Percentiles rank a stretch among this genome's conserved stretches.
Evolutionary conservation across 192 early-diverging fungal species (phyloP).

Genomic region (Coemansia sp.): DNA sequence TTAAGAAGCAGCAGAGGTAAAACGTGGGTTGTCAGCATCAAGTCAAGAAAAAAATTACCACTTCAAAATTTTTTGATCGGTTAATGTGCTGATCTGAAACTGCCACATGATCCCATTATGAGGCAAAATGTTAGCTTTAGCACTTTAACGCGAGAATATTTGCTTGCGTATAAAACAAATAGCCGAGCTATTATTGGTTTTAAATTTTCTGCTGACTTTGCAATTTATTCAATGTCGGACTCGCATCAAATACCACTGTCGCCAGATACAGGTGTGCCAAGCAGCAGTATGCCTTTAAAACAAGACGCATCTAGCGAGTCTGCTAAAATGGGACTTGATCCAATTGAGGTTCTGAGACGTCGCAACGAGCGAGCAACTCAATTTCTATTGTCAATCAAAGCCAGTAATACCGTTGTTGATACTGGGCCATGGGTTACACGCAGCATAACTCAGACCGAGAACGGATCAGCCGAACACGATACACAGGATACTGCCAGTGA

Average conservation of each 20-base stretch:
- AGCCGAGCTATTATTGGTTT: not conserved
- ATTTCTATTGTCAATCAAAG: constrained; percentile 36
- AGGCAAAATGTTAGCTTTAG: not conserved
- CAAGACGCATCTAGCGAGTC: not conserved
- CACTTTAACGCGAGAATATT: not conserved
- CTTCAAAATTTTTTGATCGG: not conserved
- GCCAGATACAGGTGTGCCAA: not conserved
- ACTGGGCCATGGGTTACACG: not conserved
- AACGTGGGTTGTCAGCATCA: not conserved
- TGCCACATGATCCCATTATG: not conserved
- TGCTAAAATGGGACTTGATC: not conserved
- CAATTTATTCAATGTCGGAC: not conserved
- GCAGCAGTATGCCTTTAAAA: not conserved
- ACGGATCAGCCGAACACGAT: not conserved
- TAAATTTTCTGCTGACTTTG: not conserved
- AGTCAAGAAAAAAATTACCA: not conserved
- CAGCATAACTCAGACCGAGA: not conserved
- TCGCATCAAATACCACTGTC: not conserved
- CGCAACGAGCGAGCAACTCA: constrained; percentile 37
- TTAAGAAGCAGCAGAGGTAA: not conserved
- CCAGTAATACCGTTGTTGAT: constrained; percentile 29
- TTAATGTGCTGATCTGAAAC: not conserved
- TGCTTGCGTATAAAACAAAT: not conserved
- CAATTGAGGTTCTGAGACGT: constrained; percentile 3
- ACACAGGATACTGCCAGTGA: not conserved